Evolutionary conservation across 306 rosid species (phyloP).

Genomic region (Leucaena leucocephala): DNA sequence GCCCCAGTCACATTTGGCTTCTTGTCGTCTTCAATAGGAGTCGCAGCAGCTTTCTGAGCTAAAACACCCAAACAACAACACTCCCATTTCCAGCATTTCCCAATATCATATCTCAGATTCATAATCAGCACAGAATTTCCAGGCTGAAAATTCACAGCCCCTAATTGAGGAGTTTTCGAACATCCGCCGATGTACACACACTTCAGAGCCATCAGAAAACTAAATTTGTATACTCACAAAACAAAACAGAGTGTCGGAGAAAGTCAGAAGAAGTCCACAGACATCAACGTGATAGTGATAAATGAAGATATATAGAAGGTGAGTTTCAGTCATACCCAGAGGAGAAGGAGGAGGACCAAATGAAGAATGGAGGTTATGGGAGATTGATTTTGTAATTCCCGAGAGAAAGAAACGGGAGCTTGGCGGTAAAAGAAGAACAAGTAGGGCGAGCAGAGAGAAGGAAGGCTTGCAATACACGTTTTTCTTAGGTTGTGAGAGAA

Average conservation of each 20-base stretch:
- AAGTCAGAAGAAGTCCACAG: slow-evolving; percentile 34
- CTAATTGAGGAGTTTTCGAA: slow-evolving; percentile 42
- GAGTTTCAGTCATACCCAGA: slow-evolving; percentile 46
- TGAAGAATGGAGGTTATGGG: neutral
- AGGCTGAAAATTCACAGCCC: slow-evolving; percentile 43
- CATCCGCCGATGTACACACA: slow-evolving; percentile 43
- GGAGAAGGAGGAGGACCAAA: slow-evolving; percentile 42
- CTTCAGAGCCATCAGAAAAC: slow-evolving; percentile 63
- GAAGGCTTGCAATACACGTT: slow-evolving; percentile 30
- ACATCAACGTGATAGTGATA: slow-evolving; percentile 43
- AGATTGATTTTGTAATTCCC: neutral
- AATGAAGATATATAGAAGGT: slow-evolving; percentile 45
- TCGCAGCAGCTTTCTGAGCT: slow-evolving; percentile 56
- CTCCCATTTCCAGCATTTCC: slow-evolving; percentile 56
- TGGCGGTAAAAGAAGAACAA: no score
- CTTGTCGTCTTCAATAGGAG: slow-evolving; percentile 75
- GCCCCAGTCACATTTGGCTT: slow-evolving; percentile 44
- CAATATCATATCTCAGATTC: slow-evolving; percentile 47
- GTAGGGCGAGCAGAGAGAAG: slow-evolving; percentile 2
- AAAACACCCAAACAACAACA: slow-evolving; percentile 46
- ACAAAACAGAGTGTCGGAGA: slow-evolving; percentile 14
- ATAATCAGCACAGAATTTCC: slow-evolving; percentile 32
- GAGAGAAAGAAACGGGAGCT: neutral
- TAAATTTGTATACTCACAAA: slow-evolving; percentile 20
- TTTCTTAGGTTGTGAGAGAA: no score